Percentiles rank a stretch among this genome's conserved stretches.
Evolutionary conservation across 371 early-diverging fungal species (phyloP).

Genomic region (Apophysomyces ossiformis): DNA sequence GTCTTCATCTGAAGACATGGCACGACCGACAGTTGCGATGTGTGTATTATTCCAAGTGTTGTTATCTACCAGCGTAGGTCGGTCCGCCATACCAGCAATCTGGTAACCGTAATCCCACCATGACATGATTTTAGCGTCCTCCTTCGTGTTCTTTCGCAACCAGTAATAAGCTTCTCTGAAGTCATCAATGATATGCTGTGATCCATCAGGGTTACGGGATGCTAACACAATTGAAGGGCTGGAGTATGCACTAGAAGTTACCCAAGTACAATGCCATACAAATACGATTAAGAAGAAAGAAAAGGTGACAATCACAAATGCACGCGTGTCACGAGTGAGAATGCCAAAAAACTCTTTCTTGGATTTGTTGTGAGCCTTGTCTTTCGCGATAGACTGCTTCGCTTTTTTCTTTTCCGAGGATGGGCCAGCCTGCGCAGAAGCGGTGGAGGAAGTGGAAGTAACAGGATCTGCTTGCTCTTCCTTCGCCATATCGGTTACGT

Average conservation of each 20-base stretch:
- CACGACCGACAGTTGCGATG: slow-evolving; percentile 98
- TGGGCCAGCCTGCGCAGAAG: slow-evolving; percentile 13
- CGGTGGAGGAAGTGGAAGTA: neutral
- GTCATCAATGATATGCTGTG: slow-evolving; percentile 96
- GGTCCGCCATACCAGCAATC: slow-evolving; percentile 98
- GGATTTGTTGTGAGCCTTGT: slow-evolving; percentile 24
- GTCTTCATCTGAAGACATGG: slow-evolving; percentile 91
- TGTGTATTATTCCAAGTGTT: slow-evolving; percentile 99
- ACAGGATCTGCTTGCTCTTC: slow-evolving; percentile 7
- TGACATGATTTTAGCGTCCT: slow-evolving; percentile 94
- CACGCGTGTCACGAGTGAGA: slow-evolving; percentile 46
- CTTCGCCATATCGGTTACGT: slow-evolving; percentile 34
- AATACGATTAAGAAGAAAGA: slow-evolving; percentile 78
- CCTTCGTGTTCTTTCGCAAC: slow-evolving; percentile 95
- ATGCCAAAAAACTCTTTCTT: slow-evolving; percentile 40
- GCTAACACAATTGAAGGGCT: slow-evolving; percentile 99
- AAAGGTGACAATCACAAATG: slow-evolving; percentile 59
- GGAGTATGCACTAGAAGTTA: slow-evolving; percentile 96
- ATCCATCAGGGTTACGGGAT: slow-evolving; percentile 83
- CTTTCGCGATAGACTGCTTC: slow-evolving; percentile 14
- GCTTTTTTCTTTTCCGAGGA: slow-evolving; percentile 24
- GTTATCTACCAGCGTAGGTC: slow-evolving; percentile 98
- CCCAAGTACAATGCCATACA: slow-evolving; percentile 98
- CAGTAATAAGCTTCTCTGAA: slow-evolving; percentile 99
- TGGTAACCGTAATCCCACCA: slow-evolving; percentile 99